These are phyloP conservation scores for Corchorus capsularis DNA, from an alignment of 345 rosid species.

Conservation along the genomic window DNA sequence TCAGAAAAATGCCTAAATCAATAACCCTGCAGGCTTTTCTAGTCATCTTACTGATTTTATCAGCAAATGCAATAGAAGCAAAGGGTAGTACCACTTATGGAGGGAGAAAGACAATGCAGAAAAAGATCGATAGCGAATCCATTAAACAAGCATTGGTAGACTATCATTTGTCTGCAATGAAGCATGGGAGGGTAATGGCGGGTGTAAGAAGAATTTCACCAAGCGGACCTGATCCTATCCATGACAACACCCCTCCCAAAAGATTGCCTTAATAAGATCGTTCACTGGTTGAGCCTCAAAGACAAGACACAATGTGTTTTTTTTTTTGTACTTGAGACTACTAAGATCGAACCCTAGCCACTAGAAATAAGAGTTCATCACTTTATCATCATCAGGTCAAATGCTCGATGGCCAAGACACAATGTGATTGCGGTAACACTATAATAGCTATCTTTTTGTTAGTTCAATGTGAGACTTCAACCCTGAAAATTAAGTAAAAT, in stretches of 20 bases:
- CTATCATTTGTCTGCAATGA: slow-evolving; percentile 24
- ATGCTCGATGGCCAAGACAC: no score
- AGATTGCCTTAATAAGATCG: slow-evolving; percentile 22
- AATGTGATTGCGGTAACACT: no score
- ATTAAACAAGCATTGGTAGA: slow-evolving; percentile 20
- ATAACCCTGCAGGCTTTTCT: slow-evolving; percentile 13
- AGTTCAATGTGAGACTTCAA: no score
- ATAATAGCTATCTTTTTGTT: no score
- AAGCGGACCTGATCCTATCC: slow-evolving; percentile 39
- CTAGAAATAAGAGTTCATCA: no score
- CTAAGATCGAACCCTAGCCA: no score
- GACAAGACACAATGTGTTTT: neutral
- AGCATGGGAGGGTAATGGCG: slow-evolving; percentile 7
- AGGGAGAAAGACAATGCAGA: slow-evolving; percentile 15
- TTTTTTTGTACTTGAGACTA: no score
- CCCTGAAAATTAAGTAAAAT: no score
- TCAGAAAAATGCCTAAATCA: slow-evolving; percentile 26
- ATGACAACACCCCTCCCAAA: slow-evolving; percentile 28
- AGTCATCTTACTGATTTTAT: slow-evolving; percentile 31
- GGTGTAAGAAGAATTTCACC: slow-evolving; percentile 29
- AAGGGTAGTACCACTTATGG: neutral
- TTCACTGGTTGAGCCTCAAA: neutral
- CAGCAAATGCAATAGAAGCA: slow-evolving; percentile 21
- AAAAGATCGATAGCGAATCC: slow-evolving; percentile 24
- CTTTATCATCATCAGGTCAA: no score